Base-by-base conservation (phyloP, 1,139 yeast genomes). In the Lizanozyma gosingica region DNA sequence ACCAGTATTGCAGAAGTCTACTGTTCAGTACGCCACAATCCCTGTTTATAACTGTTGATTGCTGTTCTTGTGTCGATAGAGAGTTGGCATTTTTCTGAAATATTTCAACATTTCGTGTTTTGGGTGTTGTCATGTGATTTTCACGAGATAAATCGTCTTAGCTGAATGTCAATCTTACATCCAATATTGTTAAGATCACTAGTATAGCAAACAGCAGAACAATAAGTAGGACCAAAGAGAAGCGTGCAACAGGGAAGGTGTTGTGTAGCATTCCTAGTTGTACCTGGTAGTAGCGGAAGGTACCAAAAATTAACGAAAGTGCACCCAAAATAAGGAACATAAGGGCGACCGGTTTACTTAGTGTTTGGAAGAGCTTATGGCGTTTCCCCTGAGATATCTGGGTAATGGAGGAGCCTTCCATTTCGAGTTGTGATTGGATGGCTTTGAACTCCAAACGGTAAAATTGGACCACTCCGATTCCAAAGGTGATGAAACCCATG, bases 211-310 rank as follows among this genome's bases (percentile, higher is more conserved):
- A 9, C 3, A 39, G 27, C 29, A 41, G 35, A 6, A 36, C 3
- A 9, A 27, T 17, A 4, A 41, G 15, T 14, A 39, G 35, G 3
- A 39, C 17, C 15, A 22, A 22, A 11, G 29, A 22, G 29, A 22
- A 22, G 6, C 56, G 38, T 14, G 51, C 43, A 2, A 76, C 80
- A 0, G 83, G 83, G 48, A 74, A 78, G 44, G 58, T 54, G 37
- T 70, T 67, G 35, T 59, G 50, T 35, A 72, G 65, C 35, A 78
- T 57, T 45, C 67, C 51, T 15, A 55, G 43, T 49, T 77, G 82
- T 14, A 73, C 62, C 15, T 56, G 49, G 48, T 69, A 72, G 51
- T 71, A 74, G 34, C 80, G 54, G 33, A 50, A 40, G 4, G 62
- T 51, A 1, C 79, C 79, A 40, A 71, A 51, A 1, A 61, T 14